Base-by-base conservation (phyloP, 2,329 filamentous ascomycete species). In the Diaporthe capsici region DNA sequence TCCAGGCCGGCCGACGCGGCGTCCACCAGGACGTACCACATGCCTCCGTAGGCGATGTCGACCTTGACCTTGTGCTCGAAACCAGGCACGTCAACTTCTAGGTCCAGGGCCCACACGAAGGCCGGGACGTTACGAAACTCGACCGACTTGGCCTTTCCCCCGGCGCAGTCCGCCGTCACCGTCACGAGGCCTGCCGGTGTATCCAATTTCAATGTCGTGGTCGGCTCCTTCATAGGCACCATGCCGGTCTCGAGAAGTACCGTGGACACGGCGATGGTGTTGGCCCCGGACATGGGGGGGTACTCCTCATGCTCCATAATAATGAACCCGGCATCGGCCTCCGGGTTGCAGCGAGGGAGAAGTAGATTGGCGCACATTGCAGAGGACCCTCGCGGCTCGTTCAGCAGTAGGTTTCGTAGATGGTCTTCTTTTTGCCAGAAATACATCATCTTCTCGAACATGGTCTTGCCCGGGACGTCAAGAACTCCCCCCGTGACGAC, bases 401-500 rank as follows among this genome's bases (percentile, higher is more conserved):
- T 84, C 58, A 88, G 80, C 2, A 88, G 79, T 7, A 88, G 79
- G 49, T 86, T 80, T 3, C 87, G 84, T 1, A 87, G 76, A 28
- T 82, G 73, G 72, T 88, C 86, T 9, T 84, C 80, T 42, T 87
- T 80, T 5, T 79, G 80, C 75, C 81, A 80, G 76, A 88, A 86
- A 77, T 87, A 80, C 4, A 82, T 77, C 25, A 89, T 79, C 77
- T 89, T 89, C 5, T 88, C 86, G 75, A 83, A 86, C 87, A 89
- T 88, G 25, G 85, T 87, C 44, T 83, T 83, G 15, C 84, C 84
- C 2, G 82, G 80, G 1, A 83, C 81, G 47, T 89, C 86, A 0
- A 86, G 81, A 3, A 88, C 85, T 25, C 87, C 88, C 22, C 86
- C 86, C 15, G 85, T 83, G 61, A 89, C 84, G 17, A 89, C 88